phyloP scores from a whole-genome alignment of 805 yeast species.

The Metschnikowia amazonensis region DNA sequence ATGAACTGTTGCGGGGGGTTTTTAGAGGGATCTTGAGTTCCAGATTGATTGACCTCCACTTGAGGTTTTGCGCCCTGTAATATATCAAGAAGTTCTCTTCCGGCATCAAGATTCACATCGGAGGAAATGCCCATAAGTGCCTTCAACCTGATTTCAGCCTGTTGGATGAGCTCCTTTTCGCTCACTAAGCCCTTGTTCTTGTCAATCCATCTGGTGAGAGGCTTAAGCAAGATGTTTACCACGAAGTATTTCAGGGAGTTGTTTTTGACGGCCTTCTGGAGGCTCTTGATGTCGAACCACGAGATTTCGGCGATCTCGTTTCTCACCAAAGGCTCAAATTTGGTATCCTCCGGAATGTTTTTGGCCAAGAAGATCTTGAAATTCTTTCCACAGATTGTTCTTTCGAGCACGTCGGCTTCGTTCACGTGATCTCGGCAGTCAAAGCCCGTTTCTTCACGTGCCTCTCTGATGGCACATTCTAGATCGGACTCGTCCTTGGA shows the following conservation, averaged over 20 bases:
- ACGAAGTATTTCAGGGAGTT: slow-evolving; percentile 40
- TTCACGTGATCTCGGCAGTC: slow-evolving; percentile 67
- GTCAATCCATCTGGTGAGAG: slow-evolving; percentile 52
- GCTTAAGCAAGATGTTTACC: slow-evolving; percentile 48
- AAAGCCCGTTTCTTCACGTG: slow-evolving; percentile 89
- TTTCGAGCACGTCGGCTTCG: slow-evolving; percentile 71
- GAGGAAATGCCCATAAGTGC: slow-evolving; percentile 54
- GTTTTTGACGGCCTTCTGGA: slow-evolving; percentile 40
- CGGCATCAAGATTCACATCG: slow-evolving; percentile 52
- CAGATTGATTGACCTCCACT: background rate
- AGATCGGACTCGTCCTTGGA: slow-evolving; percentile 88
- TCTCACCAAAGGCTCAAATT: slow-evolving; percentile 78
- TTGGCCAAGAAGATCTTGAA: slow-evolving; percentile 75
- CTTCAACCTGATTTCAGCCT: slow-evolving; percentile 66
- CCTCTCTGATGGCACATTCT: slow-evolving; percentile 88
- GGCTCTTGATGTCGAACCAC: slow-evolving; percentile 62
- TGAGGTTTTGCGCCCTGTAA: slow-evolving; percentile 37
- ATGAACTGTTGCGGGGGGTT: slow-evolving; percentile 16
- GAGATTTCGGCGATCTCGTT: slow-evolving; percentile 81
- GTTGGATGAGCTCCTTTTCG: slow-evolving; percentile 57
- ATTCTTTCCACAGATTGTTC: slow-evolving; percentile 79
- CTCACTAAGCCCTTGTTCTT: slow-evolving; percentile 44
- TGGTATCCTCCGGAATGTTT: slow-evolving; percentile 70
- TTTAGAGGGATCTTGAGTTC: background rate
- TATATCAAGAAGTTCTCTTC: slow-evolving; percentile 69